phyloP scores from a whole-genome alignment of 371 early-diverging fungal species.

The Syncephalastrum sp. region DNA sequence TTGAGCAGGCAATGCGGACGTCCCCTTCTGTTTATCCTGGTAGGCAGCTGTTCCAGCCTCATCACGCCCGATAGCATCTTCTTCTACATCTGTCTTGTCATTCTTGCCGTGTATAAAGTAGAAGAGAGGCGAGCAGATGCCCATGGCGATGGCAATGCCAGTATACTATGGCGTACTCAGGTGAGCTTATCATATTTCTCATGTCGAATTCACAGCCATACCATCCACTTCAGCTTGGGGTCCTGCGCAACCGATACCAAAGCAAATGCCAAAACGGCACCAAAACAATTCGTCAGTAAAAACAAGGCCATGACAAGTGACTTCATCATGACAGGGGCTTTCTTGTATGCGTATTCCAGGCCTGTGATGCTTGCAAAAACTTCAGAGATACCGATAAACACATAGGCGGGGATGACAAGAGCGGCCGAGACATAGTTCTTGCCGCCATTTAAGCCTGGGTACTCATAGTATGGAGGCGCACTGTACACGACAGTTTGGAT shows the following conservation, averaged over 20 bases:
- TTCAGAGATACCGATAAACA: slow-evolving; percentile 67
- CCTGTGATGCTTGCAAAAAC: slow-evolving; percentile 77
- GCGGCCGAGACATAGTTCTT: slow-evolving; percentile 58
- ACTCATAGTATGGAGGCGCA: slow-evolving; percentile 24
- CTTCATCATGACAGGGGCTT: slow-evolving; percentile 73
- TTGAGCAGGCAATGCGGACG: no score
- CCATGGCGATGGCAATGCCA: slow-evolving; percentile 33
- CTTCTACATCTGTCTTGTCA: slow-evolving; percentile 20
- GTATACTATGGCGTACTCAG: slow-evolving; percentile 32
- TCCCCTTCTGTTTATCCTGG: background rate
- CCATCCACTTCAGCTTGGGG: slow-evolving; percentile 64
- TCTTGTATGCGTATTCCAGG: slow-evolving; percentile 77
- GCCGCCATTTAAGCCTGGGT: slow-evolving; percentile 16
- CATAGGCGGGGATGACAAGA: slow-evolving; percentile 68
- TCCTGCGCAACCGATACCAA: slow-evolving; percentile 66
- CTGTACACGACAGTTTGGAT: slow-evolving; percentile 70
- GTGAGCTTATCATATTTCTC: no score
- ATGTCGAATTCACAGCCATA: no score
- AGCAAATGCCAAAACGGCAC: slow-evolving; percentile 64
- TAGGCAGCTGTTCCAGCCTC: slow-evolving; percentile 12
- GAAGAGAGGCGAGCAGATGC: slow-evolving; percentile 18
- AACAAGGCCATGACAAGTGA: slow-evolving; percentile 73
- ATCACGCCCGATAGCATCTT: slow-evolving; percentile 25
- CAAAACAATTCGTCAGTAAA: slow-evolving; percentile 69
- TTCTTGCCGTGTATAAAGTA: slow-evolving; percentile 20